Evolutionary conservation across 2,329 filamentous ascomycete species (phyloP), one percentile per base, ranked within the genome.

Genomic region (Coleophoma crateriformis): DNA sequence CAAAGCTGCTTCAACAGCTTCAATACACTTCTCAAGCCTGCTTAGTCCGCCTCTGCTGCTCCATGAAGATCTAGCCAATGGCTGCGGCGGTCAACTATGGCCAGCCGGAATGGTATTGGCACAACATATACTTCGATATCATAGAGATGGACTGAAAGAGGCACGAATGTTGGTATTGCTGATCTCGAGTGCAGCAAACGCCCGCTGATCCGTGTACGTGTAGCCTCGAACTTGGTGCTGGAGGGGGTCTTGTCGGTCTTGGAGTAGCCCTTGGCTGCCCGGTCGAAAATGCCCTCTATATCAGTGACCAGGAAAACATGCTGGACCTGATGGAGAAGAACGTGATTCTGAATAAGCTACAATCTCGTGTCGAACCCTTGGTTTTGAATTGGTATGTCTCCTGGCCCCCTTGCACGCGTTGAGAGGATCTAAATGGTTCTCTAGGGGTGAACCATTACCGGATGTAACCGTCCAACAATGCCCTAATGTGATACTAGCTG

Each of bases 51-150:
- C 87, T 41, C 76, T 97, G 53, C 76, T 79, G 52, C 79, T 97
- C 14, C 87, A 88, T 61, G 90, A 96, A 67, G 91, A 97, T 68
- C 78, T 96, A 44, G 82, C 81, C 50, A 82, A 88, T 55, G 94
- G 94, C 53, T 97, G 94, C 67, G 94, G 94, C 45, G 94, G 94
- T 2, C 88, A 95, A 69, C 78, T 95, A 11, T 97, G 94, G 94
- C 92, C 91, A 3, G 92, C 92, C 1, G 94, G 94, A 11, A 87
- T 95, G 82, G 81, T 94, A 14, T 75, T 99, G 47, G 81, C 87
- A 17, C 89, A 86, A 68, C 95, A 97, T 65, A 79, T 97, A 77
- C 75, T 97, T 51, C 80, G 85, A 47, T 84, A 84, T 63, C 87
- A 88, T 59, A 73, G 72, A 54, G 70, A 78, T n/a, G 72, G 80